phyloP scores from a whole-genome alignment of 2,329 filamentous ascomycete genomes.

The Alternaria novae-zelandiae region DNA sequence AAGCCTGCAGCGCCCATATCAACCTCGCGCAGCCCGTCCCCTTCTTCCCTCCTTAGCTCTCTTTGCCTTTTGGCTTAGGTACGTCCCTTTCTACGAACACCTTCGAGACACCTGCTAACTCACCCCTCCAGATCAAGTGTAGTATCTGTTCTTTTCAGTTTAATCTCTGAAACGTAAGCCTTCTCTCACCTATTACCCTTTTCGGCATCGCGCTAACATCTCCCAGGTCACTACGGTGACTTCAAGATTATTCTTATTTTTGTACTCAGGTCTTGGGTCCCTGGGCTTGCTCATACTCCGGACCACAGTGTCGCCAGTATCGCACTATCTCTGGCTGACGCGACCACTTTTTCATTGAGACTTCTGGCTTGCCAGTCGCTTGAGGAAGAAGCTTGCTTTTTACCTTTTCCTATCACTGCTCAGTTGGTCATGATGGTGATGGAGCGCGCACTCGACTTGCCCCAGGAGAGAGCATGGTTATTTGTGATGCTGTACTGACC shows the following conservation, averaged over 20 bases:
- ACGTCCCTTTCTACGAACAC: not conserved
- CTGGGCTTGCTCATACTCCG: constrained; percentile 3
- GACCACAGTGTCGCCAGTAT: not conserved
- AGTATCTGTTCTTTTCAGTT: constrained; percentile 2
- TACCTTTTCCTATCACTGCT: not conserved
- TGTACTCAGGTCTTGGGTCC: not conserved
- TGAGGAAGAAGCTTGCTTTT: not conserved
- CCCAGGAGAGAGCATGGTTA: no score
- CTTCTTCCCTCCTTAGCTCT: not conserved
- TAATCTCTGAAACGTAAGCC: not conserved
- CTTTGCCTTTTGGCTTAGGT: constrained; percentile 1
- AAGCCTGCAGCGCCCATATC: not conserved
- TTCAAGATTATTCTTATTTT: not conserved
- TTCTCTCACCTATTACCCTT: not conserved
- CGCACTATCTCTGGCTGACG: not conserved
- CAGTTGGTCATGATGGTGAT: constrained; percentile 57
- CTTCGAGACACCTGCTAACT: not conserved
- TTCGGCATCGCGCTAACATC: not conserved
- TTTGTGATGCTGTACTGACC: no score
- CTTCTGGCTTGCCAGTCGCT: not conserved
- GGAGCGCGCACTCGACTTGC: constrained; percentile 33
- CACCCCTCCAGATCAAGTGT: not conserved
- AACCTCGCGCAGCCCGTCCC: not conserved
- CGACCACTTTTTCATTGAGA: not conserved
- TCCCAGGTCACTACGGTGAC: not conserved